A percentile compares a stretch with the other conserved stretches of the same genome.
Evolutionary conservation across 495 filamentous ascomycete species (phyloP).

Genomic region (Hypomontagnella submonticulosa): DNA sequence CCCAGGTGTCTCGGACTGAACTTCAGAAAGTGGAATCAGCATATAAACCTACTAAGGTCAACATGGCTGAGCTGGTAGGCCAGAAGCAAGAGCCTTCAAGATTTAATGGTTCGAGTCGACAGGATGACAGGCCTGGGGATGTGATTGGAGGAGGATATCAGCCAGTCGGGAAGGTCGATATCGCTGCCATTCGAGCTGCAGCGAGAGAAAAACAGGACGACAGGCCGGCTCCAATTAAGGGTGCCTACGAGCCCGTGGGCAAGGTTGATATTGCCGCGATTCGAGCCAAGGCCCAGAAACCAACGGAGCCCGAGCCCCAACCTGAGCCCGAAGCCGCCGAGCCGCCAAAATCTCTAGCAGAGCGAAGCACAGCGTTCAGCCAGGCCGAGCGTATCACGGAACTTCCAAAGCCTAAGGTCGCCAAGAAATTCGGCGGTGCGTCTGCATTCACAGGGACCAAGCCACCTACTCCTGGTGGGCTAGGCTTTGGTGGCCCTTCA

Average conservation of each 20-base stretch:
- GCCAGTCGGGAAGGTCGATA: conserved; percentile 95
- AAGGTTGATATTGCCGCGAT: conserved; percentile 97
- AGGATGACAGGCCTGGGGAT: conserved; percentile 61
- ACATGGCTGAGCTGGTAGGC: conserved; percentile 79
- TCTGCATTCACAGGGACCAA: conserved; percentile 88
- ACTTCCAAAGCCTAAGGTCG: conserved; percentile 92
- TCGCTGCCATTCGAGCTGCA: conserved; percentile 84
- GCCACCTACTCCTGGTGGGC: conserved; percentile 77
- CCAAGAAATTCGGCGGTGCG: conserved; percentile 81
- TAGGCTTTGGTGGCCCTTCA: conserved; percentile 65
- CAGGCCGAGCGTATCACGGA: conserved; percentile 83
- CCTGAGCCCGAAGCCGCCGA: conserved; percentile 59
- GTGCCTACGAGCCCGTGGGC: conserved; percentile 90
- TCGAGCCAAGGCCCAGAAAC: conserved; percentile 78
- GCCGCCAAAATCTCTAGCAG: conserved; percentile 67
- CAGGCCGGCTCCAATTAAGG: conserved; percentile 84
- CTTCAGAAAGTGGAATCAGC: conserved; percentile 93
- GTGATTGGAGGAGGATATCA: conserved; percentile 93
- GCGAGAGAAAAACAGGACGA: conserved; percentile 79
- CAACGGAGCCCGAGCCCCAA: conserved; percentile 52
- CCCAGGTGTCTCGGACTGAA: conserved; percentile 82
- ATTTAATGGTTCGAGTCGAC: conserved; percentile 54
- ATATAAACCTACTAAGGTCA: conserved; percentile 93
- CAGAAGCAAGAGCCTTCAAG: conserved; percentile 72
- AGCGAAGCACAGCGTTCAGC: conserved; percentile 72